Evolutionary conservation across 1,284 basidiomycete species (phyloP), one percentile per base, ranked within the genome.

Genomic region (Laetiporus sulphureus): DNA sequence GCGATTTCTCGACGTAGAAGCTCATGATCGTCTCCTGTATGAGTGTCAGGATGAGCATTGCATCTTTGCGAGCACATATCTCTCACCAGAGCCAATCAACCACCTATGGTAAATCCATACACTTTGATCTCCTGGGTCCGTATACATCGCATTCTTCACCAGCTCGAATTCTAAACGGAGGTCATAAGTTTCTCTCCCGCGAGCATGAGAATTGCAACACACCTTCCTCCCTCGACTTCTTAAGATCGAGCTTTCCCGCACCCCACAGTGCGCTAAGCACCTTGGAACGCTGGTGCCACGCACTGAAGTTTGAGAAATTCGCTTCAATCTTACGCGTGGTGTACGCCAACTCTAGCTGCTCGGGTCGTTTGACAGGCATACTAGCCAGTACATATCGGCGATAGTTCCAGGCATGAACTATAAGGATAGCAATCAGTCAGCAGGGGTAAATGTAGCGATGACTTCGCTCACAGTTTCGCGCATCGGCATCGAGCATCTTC

Each of bases 31-130:
- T 78, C 69, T 4, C 79, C 87, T 48, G 27, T 7, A 7, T 10
- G 10, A 20, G 20, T 11, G 31, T 11, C 11, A 23, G 3, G 19
- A 20, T 11, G 36, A 36, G 3, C n/a, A 16, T 18, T 2, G 21
- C 12, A 10, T n/a, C 2, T 25, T 15, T 3, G 37, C 16, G 21
- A 24, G n/a, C n/a, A n/a, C n/a, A n/a, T n/a, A n/a, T n/a, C n/a
- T n/a, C 69, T 50, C 53, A 84, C 90, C 80, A 44, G 73, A 60
- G 19, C 89, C 90, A 37, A 98, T 73, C 0, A 99, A 74, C 94
- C 95, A 99, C 13, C 91, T 79, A 58, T 99, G 96, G 61, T 99
- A 99, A 42, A 98, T 80, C 96, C 96, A 99, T 0, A 91, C 91
- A 47, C 90, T 93, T 62, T 97, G 93, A 62, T 99, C 96, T 36